A percentile compares a stretch with the other conserved stretches of the same genome.
Evolutionary conservation across 495 filamentous ascomycete genomes (phyloP).

Genomic region (Lophium mytilinum): DNA sequence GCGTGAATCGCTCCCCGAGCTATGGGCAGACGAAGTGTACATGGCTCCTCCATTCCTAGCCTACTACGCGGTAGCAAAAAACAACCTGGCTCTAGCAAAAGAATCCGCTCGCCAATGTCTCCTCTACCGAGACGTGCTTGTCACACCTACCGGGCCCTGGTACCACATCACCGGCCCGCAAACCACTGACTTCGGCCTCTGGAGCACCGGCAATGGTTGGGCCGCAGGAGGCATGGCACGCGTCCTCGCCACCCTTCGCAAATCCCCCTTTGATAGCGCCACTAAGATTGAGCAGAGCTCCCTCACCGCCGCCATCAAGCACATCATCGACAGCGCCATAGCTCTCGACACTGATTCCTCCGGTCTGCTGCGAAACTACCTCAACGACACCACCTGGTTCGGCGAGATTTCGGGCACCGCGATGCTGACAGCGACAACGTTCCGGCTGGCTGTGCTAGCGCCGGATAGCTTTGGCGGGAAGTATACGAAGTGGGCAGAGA

Average conservation of each 20-base stretch:
- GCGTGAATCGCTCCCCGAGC: slow-evolving; percentile 37
- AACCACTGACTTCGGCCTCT: slow-evolving; percentile 37
- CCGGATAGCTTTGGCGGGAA: slow-evolving; percentile 33
- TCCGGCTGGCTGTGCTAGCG: slow-evolving; percentile 39
- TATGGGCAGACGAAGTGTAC: slow-evolving; percentile 46
- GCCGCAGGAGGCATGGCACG: slow-evolving; percentile 43
- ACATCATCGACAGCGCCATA: slow-evolving; percentile 43
- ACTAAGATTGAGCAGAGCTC: slow-evolving; percentile 28
- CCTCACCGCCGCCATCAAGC: slow-evolving; percentile 35
- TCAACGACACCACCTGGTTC: slow-evolving; percentile 43
- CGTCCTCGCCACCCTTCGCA: slow-evolving; percentile 41
- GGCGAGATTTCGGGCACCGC: slow-evolving; percentile 46
- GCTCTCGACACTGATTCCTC: slow-evolving; percentile 29
- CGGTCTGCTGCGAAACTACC: slow-evolving; percentile 43
- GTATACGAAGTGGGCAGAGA: slow-evolving; percentile 41
- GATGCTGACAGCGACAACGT: slow-evolving; percentile 38
- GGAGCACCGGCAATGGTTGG: slow-evolving; percentile 49
- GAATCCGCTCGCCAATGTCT: slow-evolving; percentile 37
- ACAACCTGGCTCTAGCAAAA: slow-evolving; percentile 30
- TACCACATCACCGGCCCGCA: slow-evolving; percentile 43
- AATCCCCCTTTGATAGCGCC: slow-evolving; percentile 27
- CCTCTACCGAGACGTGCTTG: slow-evolving; percentile 39
- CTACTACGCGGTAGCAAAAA: slow-evolving; percentile 39
- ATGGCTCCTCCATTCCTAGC: slow-evolving; percentile 49
- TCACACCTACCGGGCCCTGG: slow-evolving; percentile 33